Base-by-base conservation (phyloP, 805 yeast genomes). In the Yarrowia bubula region DNA sequence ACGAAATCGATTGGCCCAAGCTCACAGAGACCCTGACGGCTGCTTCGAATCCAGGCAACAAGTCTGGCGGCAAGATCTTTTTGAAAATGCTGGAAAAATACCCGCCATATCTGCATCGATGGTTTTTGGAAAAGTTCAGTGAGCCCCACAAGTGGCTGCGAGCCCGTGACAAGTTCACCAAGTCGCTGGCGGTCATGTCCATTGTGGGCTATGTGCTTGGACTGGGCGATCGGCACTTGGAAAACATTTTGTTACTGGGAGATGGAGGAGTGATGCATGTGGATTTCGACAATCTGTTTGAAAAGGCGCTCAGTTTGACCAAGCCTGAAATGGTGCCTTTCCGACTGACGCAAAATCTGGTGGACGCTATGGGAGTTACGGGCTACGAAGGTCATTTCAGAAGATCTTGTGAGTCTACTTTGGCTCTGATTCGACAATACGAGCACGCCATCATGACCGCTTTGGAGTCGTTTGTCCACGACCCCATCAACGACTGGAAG, bases 281-380 rank as follows among this genome's bases (percentile, higher is more conserved):
- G 65, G 99, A 96, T 76, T 95, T 95, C 75, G 98, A 96, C 73
- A 93, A 98, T 77, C 78, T 95, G 46, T 95, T 96, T 72, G 98
- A 93, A 66, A 95, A 93, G 66, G 75, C 83, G 48, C 76, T 75
- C 51, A 90, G 89, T 28, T 76, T 86, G 33, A 86, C 87, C 1
- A 87, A 89, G 6, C 99, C 99, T 0, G 99, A 95, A 72, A 79
- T 90, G 35, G 99, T 95, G 1, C 99, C 99, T 0, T 95, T 95
- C 75, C 80, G 99, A 69, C 75, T 95, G 55, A 95, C 99, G 0
- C 88, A 86, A 60, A 93, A 95, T 72, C 82, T 95, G 79, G 86
- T 86, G 3, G 97, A 92, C 74, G 98, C 97, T 0, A 80, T 89
- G 71, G 98, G 98, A 1, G 85, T 91, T 0, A 84, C 88, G 51